Evolutionary conservation across 352 stramenopile species (phyloP).

Genomic region (Globisporangium barbulae): DNA sequence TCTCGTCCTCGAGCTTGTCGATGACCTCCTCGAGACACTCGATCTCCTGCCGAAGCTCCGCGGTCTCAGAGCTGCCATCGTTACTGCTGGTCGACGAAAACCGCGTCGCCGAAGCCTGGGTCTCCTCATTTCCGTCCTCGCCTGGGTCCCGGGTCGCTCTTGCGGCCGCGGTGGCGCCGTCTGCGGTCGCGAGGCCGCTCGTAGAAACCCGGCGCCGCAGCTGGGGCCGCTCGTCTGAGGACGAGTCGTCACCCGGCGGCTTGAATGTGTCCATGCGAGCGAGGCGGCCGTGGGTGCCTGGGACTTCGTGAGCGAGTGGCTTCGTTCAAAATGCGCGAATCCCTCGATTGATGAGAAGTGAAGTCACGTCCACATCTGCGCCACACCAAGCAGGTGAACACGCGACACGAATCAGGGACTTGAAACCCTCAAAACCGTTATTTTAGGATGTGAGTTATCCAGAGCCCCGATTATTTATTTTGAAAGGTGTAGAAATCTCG

Average conservation of each 20-base stretch:
- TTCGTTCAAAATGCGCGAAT: background rate
- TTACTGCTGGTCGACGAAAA: background rate
- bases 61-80: background rate
- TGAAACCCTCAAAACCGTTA: background rate
- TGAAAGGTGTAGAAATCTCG: too few species aligned
- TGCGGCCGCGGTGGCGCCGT: background rate
- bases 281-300: background rate
- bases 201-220: conserved; percentile 18
- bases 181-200: conserved; percentile 8
- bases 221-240: conserved; percentile 16
- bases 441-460: background rate
- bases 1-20: conserved; percentile 39
- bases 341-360: background rate
- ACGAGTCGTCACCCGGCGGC: background rate
- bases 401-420: background rate
- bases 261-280: background rate
- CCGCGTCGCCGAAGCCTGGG: conserved; percentile 1
- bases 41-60: conserved; percentile 37
- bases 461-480: too few species aligned
- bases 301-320: background rate
- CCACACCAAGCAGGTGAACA: background rate
- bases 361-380: conserved; percentile 2
- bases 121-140: background rate
- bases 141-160: conserved; percentile 3
- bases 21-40: conserved; percentile 38